Conservation (phyloP, 2,329 filamentous ascomycete genomes). For the Sarocladium oryzae region DNA sequence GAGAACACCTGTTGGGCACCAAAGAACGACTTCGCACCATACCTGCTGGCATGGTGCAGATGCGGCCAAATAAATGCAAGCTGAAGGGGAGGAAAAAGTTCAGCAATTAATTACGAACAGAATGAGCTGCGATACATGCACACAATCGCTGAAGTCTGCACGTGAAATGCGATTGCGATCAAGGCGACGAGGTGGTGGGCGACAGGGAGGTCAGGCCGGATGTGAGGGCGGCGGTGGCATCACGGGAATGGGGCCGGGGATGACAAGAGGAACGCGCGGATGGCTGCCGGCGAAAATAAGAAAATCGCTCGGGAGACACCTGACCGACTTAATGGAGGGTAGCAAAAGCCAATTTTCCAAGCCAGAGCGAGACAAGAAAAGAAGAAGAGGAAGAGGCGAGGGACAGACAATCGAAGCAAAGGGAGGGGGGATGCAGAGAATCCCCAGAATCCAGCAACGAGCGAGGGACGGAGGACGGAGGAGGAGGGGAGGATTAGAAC, state of each 20-base stretch:
- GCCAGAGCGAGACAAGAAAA: constrained; percentile 1
- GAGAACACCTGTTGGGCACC: neutral
- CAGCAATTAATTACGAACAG: neutral
- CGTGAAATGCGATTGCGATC: neutral
- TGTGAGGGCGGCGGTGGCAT: constrained; percentile 4
- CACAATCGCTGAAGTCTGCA: neutral
- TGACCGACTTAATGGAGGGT: constrained; percentile 25
- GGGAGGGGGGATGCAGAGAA: constrained; percentile 13
- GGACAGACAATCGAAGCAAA: constrained; percentile 14
- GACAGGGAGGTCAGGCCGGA: constrained; percentile 5
- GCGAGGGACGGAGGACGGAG: neutral
- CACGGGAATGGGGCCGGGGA: neutral
- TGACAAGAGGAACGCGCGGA: neutral
- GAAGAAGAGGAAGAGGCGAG: constrained; percentile 20
- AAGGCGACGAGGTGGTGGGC: neutral
- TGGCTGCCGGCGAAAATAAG: constrained; percentile 11
- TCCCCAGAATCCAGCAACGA: constrained; percentile 1
- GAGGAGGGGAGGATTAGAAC: constrained; percentile 14
- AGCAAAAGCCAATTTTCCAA: constrained; percentile 7
- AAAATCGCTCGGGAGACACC: constrained; percentile 17
- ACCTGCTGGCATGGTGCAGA: too few species aligned
- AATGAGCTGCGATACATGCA: constrained; percentile 7
- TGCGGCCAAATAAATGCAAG: neutral
- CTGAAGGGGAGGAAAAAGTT: neutral
- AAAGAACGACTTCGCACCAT: neutral